Evolutionary conservation across 1,284 basidiomycete species (phyloP).

Genomic region (Trichosporon asahii): DNA sequence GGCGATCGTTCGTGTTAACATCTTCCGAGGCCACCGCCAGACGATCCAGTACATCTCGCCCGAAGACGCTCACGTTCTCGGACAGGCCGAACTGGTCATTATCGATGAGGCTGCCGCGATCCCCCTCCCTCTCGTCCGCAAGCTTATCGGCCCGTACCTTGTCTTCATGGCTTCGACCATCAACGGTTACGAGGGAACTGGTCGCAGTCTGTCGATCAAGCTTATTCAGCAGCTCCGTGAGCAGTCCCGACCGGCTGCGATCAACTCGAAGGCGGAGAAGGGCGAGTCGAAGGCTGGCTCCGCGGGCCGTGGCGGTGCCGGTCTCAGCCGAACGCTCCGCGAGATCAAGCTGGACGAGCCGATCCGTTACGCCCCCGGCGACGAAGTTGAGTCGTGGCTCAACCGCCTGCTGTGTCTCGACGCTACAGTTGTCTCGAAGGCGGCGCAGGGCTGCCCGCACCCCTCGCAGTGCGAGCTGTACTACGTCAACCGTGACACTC

Average conservation of each 20-base stretch:
- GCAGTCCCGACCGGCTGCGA: slow-evolving; percentile 60
- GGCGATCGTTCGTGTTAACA: slow-evolving; percentile 91
- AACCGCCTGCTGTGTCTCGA: slow-evolving; percentile 89
- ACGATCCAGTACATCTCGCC: slow-evolving; percentile 98
- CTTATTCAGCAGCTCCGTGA: slow-evolving; percentile 96
- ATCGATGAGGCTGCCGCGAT: slow-evolving; percentile 99
- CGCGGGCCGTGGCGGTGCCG: slow-evolving; percentile 45
- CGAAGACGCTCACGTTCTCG: slow-evolving; percentile 92
- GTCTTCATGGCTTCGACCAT: slow-evolving; percentile 98
- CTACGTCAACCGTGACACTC: slow-evolving; percentile 91
- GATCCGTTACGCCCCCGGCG: slow-evolving; percentile 84
- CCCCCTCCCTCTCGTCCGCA: slow-evolving; percentile 88
- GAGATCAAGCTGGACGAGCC: slow-evolving; percentile 95
- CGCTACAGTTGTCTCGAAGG: slow-evolving; percentile 67
- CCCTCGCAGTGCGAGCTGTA: slow-evolving; percentile 91
- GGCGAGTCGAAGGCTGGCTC: slow-evolving; percentile 50
- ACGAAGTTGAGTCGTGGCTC: slow-evolving; percentile 93
- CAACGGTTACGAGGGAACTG: slow-evolving; percentile 99
- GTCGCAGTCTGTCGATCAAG: slow-evolving; percentile 93
- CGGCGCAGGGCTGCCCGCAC: slow-evolving; percentile 80
- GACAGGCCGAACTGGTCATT: slow-evolving; percentile 95
- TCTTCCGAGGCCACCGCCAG: slow-evolving; percentile 88
- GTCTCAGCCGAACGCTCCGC: slow-evolving; percentile 69
- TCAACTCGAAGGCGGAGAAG: slow-evolving; percentile 55
- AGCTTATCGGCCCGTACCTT: slow-evolving; percentile 93